These are phyloP conservation scores for Rheum nobile DNA, from an alignment of 148 eudicot genomes.

Conservation along the genomic window DNA sequence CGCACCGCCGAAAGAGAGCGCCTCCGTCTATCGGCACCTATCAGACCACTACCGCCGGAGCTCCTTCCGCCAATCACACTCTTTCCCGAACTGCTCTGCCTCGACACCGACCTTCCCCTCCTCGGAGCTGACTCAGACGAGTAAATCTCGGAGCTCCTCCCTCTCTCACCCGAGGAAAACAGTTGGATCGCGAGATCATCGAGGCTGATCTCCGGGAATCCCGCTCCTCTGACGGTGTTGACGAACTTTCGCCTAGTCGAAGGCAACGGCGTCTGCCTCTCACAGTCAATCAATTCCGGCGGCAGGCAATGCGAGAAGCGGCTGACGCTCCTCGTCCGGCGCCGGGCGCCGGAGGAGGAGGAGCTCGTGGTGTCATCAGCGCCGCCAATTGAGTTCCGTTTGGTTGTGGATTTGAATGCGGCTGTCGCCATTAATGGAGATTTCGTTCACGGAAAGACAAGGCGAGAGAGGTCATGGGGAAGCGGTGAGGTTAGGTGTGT, in stretches of 20 bases:
- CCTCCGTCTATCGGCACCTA: constrained; percentile 32
- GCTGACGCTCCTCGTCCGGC: constrained; percentile 69
- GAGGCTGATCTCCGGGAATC: constrained; percentile 64
- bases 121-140: constrained; percentile 14
- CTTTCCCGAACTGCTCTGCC: constrained; percentile 21
- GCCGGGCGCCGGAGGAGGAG: constrained; percentile 21
- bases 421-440: constrained; percentile 62
- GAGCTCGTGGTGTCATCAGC: constrained; percentile 19
- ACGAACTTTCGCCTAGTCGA: constrained; percentile 60
- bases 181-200: constrained; percentile 85
- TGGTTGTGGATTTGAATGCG: constrained; percentile 69
- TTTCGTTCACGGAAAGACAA: neutral
- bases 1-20: constrained; percentile 65
- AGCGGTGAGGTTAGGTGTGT: neutral
- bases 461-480: neutral
- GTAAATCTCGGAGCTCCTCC: constrained; percentile 13
- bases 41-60: neutral
- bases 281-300: constrained; percentile 7
- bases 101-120: constrained; percentile 67
- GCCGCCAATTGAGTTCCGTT: constrained; percentile 33
- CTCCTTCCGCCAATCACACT: neutral
- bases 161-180: constrained; percentile 33
- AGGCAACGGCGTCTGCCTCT: constrained; percentile 15
- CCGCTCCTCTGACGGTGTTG: constrained; percentile 64
- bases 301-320: constrained; percentile 36